Conservation (phyloP, 2,329 filamentous ascomycete genomes). For the Ascochyta viciae-villosae region DNA sequence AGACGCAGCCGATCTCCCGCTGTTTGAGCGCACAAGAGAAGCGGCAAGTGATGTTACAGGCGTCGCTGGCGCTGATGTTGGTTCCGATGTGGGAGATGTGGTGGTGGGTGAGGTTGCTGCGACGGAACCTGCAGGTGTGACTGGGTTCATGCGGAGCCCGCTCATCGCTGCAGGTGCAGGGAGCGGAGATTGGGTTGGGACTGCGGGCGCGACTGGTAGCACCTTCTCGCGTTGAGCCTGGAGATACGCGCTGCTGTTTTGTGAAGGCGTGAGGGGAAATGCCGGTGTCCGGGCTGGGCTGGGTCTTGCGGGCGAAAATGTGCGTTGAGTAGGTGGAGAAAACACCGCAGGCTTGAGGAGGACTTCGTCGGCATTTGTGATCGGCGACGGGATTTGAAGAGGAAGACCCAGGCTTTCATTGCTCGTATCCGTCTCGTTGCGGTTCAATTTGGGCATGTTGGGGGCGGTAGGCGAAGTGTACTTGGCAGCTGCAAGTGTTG, state of each 20-base stretch:
- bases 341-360: slow-evolving; percentile 29
- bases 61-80: slow-evolving; percentile 24
- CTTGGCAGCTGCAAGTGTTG: slow-evolving; percentile 45
- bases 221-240: slow-evolving; percentile 45
- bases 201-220: slow-evolving; percentile 39
- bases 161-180: slow-evolving; percentile 27
- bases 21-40: slow-evolving; percentile 20
- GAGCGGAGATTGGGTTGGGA: slow-evolving; percentile 5
- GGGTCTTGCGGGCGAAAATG: slow-evolving; percentile 26
- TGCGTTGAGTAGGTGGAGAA: slow-evolving; percentile 26
- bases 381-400: slow-evolving; percentile 37
- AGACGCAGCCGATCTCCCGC: slow-evolving; percentile 19
- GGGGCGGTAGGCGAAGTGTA: slow-evolving; percentile 25
- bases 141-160: slow-evolving; percentile 46
- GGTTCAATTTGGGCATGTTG: slow-evolving; percentile 27
- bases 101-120: slow-evolving; percentile 22
- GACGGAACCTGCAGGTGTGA: slow-evolving; percentile 33
- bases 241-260: slow-evolving; percentile 42
- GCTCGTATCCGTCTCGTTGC: slow-evolving; percentile 37
- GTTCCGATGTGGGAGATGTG: slow-evolving; percentile 12
- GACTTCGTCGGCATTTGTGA: slow-evolving; percentile 19
- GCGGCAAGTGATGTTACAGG: not conserved
- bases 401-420: slow-evolving; percentile 39
- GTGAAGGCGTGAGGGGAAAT: slow-evolving; percentile 35
- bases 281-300: slow-evolving; percentile 35